Evolutionary conservation across 495 filamentous ascomycete genomes (phyloP).

Genomic region (Astrothelium macrocarpum): DNA sequence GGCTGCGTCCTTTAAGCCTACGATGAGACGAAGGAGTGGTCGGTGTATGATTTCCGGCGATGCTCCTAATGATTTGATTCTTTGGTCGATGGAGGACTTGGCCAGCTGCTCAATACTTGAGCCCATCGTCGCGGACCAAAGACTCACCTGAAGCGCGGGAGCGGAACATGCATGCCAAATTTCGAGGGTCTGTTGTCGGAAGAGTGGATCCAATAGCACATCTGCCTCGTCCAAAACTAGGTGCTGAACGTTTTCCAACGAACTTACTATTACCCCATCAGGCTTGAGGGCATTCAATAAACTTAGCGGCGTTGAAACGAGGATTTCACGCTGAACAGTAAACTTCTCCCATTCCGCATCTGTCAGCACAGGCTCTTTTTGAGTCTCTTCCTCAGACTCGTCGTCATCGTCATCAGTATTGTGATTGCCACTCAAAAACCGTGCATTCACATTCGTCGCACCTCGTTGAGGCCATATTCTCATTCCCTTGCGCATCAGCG

Average conservation of each 20-base stretch:
- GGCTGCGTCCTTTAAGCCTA: conserved; percentile 90
- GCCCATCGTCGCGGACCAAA: conserved; percentile 96
- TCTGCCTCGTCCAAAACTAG: conserved; percentile 91
- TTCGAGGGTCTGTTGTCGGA: conserved; percentile 77
- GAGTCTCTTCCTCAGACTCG: conserved; percentile 21
- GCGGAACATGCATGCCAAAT: conserved; percentile 74
- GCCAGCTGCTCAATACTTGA: conserved; percentile 80
- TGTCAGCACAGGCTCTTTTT: conserved; percentile 31
- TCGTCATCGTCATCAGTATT: conserved; percentile 26
- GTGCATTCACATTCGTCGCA: not conserved
- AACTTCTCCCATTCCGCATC: conserved; percentile 4
- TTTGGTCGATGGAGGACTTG: conserved; percentile 48
- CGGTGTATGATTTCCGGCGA: conserved; percentile 22
- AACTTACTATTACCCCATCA: conserved; percentile 34
- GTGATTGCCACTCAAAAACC: not conserved
- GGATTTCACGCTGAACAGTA: conserved; percentile 59
- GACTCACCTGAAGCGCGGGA: conserved; percentile 55
- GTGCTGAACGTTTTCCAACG: conserved; percentile 53
- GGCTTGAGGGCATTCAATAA: conserved; percentile 61
- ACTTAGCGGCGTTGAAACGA: conserved; percentile 78
- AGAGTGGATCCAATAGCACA: conserved; percentile 82
- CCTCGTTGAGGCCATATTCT: conserved; percentile 38
- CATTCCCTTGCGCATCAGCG: conserved; percentile 79
- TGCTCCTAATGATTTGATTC: conserved; percentile 26
- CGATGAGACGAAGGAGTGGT: conserved; percentile 70